Evolutionary conservation across 2,329 filamentous ascomycete genomes (phyloP), one percentile per base, ranked within the genome.

Genomic region (Arthroderma sp.): DNA sequence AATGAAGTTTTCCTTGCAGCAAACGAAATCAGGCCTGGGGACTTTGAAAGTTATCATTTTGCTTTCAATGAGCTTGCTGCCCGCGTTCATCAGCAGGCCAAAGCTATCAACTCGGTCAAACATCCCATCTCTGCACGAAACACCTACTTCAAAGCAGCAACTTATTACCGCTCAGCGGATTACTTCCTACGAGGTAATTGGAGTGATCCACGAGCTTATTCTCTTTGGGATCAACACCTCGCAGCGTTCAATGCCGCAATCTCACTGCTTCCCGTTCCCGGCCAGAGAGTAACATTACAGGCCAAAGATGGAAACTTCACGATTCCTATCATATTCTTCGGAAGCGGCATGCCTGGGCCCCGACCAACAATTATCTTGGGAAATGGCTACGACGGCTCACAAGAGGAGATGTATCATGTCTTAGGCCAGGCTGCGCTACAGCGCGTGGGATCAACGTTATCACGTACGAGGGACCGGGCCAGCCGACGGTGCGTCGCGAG

Each of bases 401-500:
- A 75, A 60, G 75, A 76, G 55, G 74, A 76, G 5, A 62, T 70
- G 38, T 71, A 71, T 54, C 74, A 76, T 56, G 44, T 61, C 0
- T 59, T 68, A 17, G 73, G 66, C 4, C 61, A 64, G 8, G 61
- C 71, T 0, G 69, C 68, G 0, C 56, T 74, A 2, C 66, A 67
- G 17, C 68, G 17, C 68, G 74, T 1, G 74, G 74, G 1, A 73
- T 65, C 59, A 76, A 77, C 55, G 65, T 68, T 33, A 65, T 76
- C 2, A 71, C 71, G 0, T 77, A 74, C 58, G 74, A 77, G 28
- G 75, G 75, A 0, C 75, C 74, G 0, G 74, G 74, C 0, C 74
- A 77, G 58, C 68, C 70, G 3, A 70, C 65, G 0, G 69, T 74
- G 2, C 69, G 73, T 9, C 67, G 75, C 2, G 57, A 70, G 1